Evolutionary conservation across 768 basidiomycete species (phyloP).

Genomic region (Tylopilus sp.): DNA sequence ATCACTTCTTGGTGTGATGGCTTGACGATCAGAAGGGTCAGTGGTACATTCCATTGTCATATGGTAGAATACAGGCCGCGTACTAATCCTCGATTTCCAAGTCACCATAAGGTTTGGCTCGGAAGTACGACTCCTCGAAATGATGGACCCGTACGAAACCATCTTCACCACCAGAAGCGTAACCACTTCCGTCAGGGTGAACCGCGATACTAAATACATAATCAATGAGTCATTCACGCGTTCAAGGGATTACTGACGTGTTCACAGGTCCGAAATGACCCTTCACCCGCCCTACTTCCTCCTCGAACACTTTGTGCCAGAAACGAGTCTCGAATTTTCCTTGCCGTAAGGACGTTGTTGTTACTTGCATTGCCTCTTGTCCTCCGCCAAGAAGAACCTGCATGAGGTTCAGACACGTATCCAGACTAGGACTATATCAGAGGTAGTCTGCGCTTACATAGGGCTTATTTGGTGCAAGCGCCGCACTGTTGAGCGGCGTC

Average conservation of each 20-base stretch:
- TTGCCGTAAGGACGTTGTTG: conserved; percentile 88
- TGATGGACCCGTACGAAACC: conserved; percentile 90
- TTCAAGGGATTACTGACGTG: conserved; percentile 58
- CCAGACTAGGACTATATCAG: not conserved
- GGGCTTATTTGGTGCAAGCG: conserved; percentile 78
- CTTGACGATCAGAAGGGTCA: not conserved
- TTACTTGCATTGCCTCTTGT: conserved; percentile 96
- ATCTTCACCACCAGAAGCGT: conserved; percentile 96
- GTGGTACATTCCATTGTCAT: conserved; percentile 7
- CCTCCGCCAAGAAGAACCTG: conserved; percentile 93
- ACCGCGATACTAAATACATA: conserved; percentile 70
- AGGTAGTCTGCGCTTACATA: conserved; percentile 52
- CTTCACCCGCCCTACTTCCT: conserved; percentile 95
- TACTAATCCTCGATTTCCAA: conserved; percentile 65
- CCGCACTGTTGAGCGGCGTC: conserved; percentile 93
- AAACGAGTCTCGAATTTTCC: conserved; percentile 98
- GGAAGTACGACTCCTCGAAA: conserved; percentile 95
- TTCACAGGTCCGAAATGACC: conserved; percentile 97
- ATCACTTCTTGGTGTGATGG: no score
- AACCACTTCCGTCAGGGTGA: conserved; percentile 82
- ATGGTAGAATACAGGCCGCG: conserved; percentile 6
- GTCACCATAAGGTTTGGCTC: conserved; percentile 87
- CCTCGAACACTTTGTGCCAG: conserved; percentile 96
- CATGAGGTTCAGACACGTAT: not conserved
- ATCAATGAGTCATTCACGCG: conserved; percentile 1